phyloP scores from a whole-genome alignment of 1,284 basidiomycete genomes.

The Pseudozyma thailandica region DNA sequence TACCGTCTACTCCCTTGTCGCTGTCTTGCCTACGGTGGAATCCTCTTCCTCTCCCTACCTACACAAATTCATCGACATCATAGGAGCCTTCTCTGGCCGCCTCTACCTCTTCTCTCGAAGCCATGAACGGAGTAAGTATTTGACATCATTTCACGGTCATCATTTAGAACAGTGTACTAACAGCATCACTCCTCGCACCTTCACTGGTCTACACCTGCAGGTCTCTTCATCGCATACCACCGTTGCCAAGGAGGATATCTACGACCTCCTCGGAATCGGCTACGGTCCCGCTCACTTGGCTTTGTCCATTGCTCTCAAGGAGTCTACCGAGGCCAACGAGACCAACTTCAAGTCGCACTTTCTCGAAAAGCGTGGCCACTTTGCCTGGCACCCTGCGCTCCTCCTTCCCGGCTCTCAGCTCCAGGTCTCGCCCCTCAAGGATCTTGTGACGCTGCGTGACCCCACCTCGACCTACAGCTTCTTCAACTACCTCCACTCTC shows the following conservation, averaged over 20 bases:
- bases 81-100: conserved; percentile 25
- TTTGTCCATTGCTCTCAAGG: conserved; percentile 62
- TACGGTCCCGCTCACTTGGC: conserved; percentile 66
- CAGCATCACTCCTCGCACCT: background rate
- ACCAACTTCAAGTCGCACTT: conserved; percentile 54
- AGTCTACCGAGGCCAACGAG: conserved; percentile 54
- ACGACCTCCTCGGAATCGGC: conserved; percentile 63
- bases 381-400: conserved; percentile 66
- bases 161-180: background rate
- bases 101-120: conserved; percentile 32
- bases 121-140: conserved; percentile 38
- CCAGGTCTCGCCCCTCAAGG: conserved; percentile 67
- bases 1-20: background rate
- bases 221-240: conserved; percentile 25
- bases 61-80: background rate
- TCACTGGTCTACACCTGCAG: background rate
- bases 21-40: too few relatives aligned
- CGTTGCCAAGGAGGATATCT: conserved; percentile 46
- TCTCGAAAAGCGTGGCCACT: conserved; percentile 60
- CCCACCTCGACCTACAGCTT: conserved; percentile 65
- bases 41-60: too few relatives aligned
- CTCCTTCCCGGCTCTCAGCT: conserved; percentile 66
- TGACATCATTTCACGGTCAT: too few relatives aligned
- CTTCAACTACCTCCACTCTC: conserved; percentile 64
- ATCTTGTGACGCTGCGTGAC: conserved; percentile 66